Evolutionary conservation across 768 basidiomycete species (phyloP).

Genomic region (Xanthoconium stramineum): DNA sequence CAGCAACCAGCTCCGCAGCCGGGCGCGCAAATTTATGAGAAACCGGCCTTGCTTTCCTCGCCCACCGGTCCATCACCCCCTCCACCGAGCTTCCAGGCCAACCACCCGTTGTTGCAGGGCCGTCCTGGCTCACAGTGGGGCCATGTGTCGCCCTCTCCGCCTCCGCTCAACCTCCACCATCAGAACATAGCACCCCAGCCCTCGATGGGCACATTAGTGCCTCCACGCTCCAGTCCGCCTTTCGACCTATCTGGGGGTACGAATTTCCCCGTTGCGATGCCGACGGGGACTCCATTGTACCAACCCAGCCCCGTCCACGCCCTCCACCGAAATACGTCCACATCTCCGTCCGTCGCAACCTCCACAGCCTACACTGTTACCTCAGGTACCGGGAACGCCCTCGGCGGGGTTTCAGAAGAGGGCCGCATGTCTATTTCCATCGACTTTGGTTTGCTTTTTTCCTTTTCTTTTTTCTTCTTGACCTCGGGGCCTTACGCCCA

Average conservation of each 20-base stretch:
- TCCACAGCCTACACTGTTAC: not conserved
- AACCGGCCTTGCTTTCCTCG: slow-evolving; percentile 40
- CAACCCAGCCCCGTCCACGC: slow-evolving; percentile 30
- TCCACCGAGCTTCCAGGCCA: slow-evolving; percentile 33
- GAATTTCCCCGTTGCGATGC: not conserved
- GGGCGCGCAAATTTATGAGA: slow-evolving; percentile 36
- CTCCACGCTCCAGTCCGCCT: not conserved
- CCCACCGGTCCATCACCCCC: slow-evolving; percentile 44
- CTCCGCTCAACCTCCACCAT: slow-evolving; percentile 7
- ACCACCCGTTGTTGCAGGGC: slow-evolving; percentile 25
- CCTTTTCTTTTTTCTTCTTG: slow-evolving; percentile 5
- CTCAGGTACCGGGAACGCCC: not conserved
- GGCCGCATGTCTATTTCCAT: slow-evolving; percentile 82
- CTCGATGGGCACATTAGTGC: too few species aligned
- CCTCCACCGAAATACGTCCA: slow-evolving; percentile 16
- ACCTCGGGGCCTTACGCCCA: not conserved
- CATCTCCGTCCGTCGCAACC: slow-evolving; percentile 21
- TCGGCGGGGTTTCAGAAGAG: slow-evolving; percentile 44
- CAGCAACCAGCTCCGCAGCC: slow-evolving; percentile 51
- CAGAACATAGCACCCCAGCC: not conserved
- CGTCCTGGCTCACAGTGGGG: slow-evolving; percentile 18
- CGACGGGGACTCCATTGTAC: slow-evolving; percentile 15
- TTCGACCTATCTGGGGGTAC: not conserved
- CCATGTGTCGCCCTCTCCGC: slow-evolving; percentile 37
- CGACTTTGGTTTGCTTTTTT: slow-evolving; percentile 68